Base-by-base conservation (phyloP, 805 yeast species). In the Candida morakotiae region DNA sequence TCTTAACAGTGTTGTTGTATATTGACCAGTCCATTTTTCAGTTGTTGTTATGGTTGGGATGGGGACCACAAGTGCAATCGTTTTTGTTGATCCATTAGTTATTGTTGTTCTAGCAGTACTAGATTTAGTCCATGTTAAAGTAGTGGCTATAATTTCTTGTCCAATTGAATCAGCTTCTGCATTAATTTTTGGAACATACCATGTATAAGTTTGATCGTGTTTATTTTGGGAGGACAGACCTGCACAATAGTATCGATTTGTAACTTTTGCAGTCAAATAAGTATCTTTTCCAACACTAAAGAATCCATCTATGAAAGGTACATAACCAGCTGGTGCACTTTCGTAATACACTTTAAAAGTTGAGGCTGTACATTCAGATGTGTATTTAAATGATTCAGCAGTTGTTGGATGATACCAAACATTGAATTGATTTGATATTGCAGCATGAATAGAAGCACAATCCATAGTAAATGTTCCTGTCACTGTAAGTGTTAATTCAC, bases 251-350 rank as follows among this genome's bases (percentile, higher is more conserved):
- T 31, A 31, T 5, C 21, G 36, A 6, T 25, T 18, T 11, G 24
- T 42, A 32, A 41, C 42, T 10, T 16, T 15, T 1, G 28, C 22
- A 9, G 9, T 4, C 14, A 25, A 28, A 17, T 11, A n/a, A 4
- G 9, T 25, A 8, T 35, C 37, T n/a, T 26, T 35, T 8, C 28
- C n/a, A 20, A 37, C 23, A 4, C 31, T n/a, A 9, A 25, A 23
- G 3, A 39, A 29, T 18, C 32, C 43, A 31, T 48, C 51, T 22
- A 55, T 43, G 35, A 44, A 55, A 8, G 57, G 55, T 13, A 57
- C 40, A 39, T 44, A 53, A 2, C 64, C 64, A 2, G 60, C 58
- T 6, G 63, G 62, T 17, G 58, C 28, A 35, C 49, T 52, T 4
- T 23, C 16, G 39, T 49, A 58, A 11, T 18, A 35, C n/a, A 46